A percentile compares a stretch with the other conserved stretches of the same genome.
phyloP scores from a whole-genome alignment of 768 basidiomycete genomes.

The Tricholoma terreum region DNA sequence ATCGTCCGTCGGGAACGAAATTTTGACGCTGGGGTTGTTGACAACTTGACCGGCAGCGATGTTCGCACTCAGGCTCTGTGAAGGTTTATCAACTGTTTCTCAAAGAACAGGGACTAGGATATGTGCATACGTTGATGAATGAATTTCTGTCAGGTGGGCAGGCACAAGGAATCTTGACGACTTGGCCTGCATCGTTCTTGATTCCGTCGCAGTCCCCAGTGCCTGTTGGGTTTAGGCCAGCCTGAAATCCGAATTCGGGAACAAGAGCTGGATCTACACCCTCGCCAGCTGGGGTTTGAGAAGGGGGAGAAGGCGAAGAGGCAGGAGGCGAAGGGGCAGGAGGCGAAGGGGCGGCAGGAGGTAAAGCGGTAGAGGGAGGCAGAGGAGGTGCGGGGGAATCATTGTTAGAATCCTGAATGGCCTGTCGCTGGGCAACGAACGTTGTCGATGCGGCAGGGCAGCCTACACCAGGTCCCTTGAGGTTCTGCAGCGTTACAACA shows the following conservation, averaged over 20 bases:
- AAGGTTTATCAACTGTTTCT: neutral
- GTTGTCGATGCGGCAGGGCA: slow-evolving; percentile 69
- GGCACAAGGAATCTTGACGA: slow-evolving; percentile 62
- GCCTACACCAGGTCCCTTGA: slow-evolving; percentile 63
- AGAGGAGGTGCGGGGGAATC: slow-evolving; percentile 16
- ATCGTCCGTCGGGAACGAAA: slow-evolving; percentile 64
- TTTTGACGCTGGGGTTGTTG: slow-evolving; percentile 52
- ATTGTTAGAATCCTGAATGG: slow-evolving; percentile 31
- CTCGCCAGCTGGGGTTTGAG: slow-evolving; percentile 24
- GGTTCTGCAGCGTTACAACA: slow-evolving; percentile 69
- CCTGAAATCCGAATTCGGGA: slow-evolving; percentile 52
- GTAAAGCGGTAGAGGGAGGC: slow-evolving; percentile 18
- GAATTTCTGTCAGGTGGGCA: slow-evolving; percentile 57
- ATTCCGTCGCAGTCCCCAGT: slow-evolving; percentile 72
- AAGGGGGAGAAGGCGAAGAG: slow-evolving; percentile 15
- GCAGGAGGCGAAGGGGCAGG: slow-evolving; percentile 28
- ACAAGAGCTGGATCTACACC: slow-evolving; percentile 53
- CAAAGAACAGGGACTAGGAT: neutral
- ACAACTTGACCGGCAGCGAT: slow-evolving; percentile 60
- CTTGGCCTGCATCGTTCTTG: slow-evolving; percentile 48
- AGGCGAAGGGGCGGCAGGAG: slow-evolving; percentile 24
- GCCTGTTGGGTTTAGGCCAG: slow-evolving; percentile 62
- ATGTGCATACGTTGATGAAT: slow-evolving; percentile 45
- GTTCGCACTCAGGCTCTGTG: slow-evolving; percentile 48
- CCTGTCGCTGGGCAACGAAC: slow-evolving; percentile 42